Evolutionary conservation across 2,329 filamentous ascomycete genomes (phyloP).

Genomic region (Bipolaris oryzae): DNA sequence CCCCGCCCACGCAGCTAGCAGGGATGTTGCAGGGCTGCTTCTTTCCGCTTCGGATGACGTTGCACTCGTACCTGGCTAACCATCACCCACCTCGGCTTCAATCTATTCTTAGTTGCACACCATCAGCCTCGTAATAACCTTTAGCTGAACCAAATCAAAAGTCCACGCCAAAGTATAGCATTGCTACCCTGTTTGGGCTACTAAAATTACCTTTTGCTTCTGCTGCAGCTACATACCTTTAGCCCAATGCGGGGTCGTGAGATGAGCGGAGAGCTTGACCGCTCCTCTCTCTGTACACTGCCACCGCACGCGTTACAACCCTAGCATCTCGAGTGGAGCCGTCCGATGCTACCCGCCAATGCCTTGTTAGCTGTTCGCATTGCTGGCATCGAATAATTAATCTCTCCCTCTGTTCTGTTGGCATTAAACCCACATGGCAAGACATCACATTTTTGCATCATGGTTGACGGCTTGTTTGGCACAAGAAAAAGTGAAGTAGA

Average conservation of each 20-base stretch:
- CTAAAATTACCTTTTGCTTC: not conserved
- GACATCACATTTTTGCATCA: not conserved
- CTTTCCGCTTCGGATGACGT: constrained; percentile 28
- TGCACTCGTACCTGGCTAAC: constrained; percentile 27
- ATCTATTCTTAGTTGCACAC: constrained; percentile 6
- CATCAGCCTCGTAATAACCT: not conserved
- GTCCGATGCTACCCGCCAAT: constrained; percentile 7
- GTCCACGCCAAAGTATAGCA: not conserved
- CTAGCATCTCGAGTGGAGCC: constrained; percentile 1
- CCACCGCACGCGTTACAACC: not conserved
- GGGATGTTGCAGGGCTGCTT: constrained; percentile 28
- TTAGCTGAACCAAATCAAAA: not conserved
- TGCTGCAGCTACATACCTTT: not conserved
- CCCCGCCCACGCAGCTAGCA: constrained; percentile 21
- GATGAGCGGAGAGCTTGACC: constrained; percentile 14
- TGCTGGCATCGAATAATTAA: not conserved
- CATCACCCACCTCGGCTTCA: not conserved
- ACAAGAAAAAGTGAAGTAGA: constrained; percentile 27
- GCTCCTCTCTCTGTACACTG: constrained; percentile 8
- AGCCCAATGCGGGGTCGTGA: constrained; percentile 10
- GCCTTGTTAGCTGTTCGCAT: not conserved
- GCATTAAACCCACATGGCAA: not conserved
- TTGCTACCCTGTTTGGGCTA: not conserved
- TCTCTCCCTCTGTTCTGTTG: not conserved
- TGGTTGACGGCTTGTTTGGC: not conserved